Evolutionary conservation across 2,329 filamentous ascomycete species (phyloP), one percentile per base, ranked within the genome.

Genomic region (Cercospora beticola): DNA sequence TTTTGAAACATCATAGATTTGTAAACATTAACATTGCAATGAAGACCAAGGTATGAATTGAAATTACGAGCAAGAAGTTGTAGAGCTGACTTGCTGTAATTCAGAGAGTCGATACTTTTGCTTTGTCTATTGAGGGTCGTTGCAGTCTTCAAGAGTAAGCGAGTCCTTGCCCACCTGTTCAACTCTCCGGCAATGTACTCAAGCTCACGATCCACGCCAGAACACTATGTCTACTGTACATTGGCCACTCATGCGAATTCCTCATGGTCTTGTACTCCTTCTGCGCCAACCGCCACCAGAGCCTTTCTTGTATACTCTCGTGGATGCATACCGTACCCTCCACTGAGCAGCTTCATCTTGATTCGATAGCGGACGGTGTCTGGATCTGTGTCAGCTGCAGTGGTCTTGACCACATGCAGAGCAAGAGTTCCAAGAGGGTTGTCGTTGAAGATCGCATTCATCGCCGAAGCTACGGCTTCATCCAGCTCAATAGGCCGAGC

Each of bases 261-360:
- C 4, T 61, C 31, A 33, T n/a, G 4, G 1, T 36, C 58, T 14
- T 61, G 23, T 5, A n/a, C 33, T 23, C 31, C 60, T 12, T 62
- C 60, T 12, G 31, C 40, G 5, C 40, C 60, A 30, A 67, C 21
- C 18, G 59, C 46, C 4, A 57, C 4, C 18, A 67, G 9, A 7
- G 65, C 65, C 49, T 46, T 58, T 16, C 28, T 33, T 28, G 52
- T 54, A 23, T 67, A 63, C 26, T 54, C 31, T 21, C 61, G 18
- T 14, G 65, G 43, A 28, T 26, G 52, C 65, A 36, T 28, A 1
- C 65, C 65, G 40, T 67, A 67, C 7, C 30, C 52, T 18, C 61
- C 65, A 36, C 26, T 26, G n/a, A 60, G 14, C 12, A 67, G 21
- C 26, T 60, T 63, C 23, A 67, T 54, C 28, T 64, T 67, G 52